Base-by-base conservation (phyloP, 2,329 filamentous ascomycete species). In the Colletotrichum destructivum region DNA sequence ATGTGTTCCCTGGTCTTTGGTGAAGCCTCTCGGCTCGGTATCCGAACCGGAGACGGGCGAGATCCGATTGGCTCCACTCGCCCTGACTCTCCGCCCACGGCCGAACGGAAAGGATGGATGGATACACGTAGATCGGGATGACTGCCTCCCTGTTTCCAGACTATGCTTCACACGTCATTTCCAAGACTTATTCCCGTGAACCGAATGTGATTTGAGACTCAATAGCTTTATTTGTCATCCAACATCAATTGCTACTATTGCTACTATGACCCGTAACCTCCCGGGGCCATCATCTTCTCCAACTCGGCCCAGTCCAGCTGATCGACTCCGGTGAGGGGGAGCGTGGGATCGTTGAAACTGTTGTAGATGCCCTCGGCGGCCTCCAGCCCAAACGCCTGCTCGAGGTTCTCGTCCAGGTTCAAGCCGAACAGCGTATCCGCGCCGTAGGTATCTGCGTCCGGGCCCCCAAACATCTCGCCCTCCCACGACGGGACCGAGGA, bases 251-350 rank as follows among this genome's bases (percentile, higher is more conserved):
- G 15, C 11, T 38, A 11, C 2, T 18, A 46, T 8, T 38, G 2
- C 1, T 18, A 46, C 18, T 38, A 72, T 49, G 69, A 69, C 15
- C 69, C 69, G 11, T 64, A 64, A 2, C 65, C 69, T 6, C 57
- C 64, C 2, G 69, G 65, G 26, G 62, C 68, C 57, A 79, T 78
- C 70, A 78, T 76, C 66, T 78, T 79, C 4, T 75, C 76, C 44
- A 78, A 66, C 56, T 78, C 76, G 2, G 74, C 75, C 77, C 77
- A 79, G 26, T 79, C 77, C 46, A 77, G 61, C 16, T 78, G 74
- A 62, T 79, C 77, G 38, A 78, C 76, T n/a, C 77, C 77, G 1
- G 77, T 78, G 54, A 79, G 57, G 2, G 77, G 77, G n/a, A 79
- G 71, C 4, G 60, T 74, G 15, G 77, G 77, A 35, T 79, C 77